phyloP scores from a whole-genome alignment of 1,284 basidiomycete genomes.

The Cutaneotrichosporon sp. region DNA sequence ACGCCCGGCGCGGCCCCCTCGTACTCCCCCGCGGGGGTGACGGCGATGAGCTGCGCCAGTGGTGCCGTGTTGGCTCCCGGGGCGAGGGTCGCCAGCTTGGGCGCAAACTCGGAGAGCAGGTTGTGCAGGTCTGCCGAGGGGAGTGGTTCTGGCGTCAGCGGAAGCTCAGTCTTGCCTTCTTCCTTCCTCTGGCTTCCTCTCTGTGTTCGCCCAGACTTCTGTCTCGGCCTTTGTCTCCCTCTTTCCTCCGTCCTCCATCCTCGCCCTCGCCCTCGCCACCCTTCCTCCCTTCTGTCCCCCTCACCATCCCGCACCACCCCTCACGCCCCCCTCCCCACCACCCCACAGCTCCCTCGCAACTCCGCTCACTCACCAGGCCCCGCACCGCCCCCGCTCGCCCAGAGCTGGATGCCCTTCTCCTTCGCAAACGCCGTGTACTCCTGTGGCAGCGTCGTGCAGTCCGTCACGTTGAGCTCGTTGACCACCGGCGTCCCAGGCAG shows the following conservation, averaged over 20 bases:
- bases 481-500: conserved; percentile 28
- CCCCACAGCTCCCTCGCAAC: too few species aligned
- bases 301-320: too few species aligned
- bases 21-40: conserved; percentile 35
- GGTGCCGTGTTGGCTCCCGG: conserved; percentile 9
- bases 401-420: conserved; percentile 43
- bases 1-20: conserved; percentile 31
- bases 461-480: conserved; percentile 51
- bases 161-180: too few species aligned
- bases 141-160: conserved; percentile 42
- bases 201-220: not conserved
- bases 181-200: too few species aligned
- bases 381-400: conserved; percentile 51
- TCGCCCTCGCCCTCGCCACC: too few species aligned
- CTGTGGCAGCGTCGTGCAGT: conserved; percentile 49
- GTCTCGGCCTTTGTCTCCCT: not conserved
- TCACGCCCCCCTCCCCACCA: too few species aligned
- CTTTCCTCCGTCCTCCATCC: too few species aligned
- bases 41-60: conserved; percentile 24
- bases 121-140: conserved; percentile 52
- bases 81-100: conserved; percentile 20
- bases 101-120: conserved; percentile 46
- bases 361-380: conserved; percentile 44
- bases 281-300: too few species aligned
- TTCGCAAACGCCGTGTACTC: conserved; percentile 45